Evolutionary conservation across 2,329 filamentous ascomycete species (phyloP).

Genomic region (Claviceps pusilla): DNA sequence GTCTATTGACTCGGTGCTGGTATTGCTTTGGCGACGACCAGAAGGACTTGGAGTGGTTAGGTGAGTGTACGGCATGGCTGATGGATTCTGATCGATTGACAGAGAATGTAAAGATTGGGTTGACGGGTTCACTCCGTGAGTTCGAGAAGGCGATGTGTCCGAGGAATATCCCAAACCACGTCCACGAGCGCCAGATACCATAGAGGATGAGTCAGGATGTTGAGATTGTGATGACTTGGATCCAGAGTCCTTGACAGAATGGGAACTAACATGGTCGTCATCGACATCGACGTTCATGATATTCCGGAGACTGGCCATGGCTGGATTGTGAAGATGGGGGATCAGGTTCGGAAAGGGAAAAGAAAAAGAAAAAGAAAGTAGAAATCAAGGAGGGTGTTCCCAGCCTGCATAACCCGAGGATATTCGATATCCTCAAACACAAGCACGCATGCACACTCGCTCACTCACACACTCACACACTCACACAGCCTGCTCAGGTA

Average conservation of each 20-base stretch:
- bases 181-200: constrained; percentile 14
- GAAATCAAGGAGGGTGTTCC: constrained; percentile 1
- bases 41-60: constrained; percentile 9
- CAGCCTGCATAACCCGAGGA: neutral
- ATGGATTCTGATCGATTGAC: constrained; percentile 8
- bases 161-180: constrained; percentile 10
- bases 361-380: neutral
- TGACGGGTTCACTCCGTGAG: constrained; percentile 21
- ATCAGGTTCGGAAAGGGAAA: constrained; percentile 11
- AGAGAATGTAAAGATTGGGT: constrained; percentile 15
- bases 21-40: constrained; percentile 27
- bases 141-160: constrained; percentile 17
- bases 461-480: neutral
- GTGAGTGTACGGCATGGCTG: constrained; percentile 15
- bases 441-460: neutral
- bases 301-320: constrained; percentile 40
- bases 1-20: constrained; percentile 37
- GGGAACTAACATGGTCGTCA: constrained; percentile 30
- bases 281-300: constrained; percentile 42
- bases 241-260: constrained; percentile 27
- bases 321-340: constrained; percentile 23
- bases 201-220: constrained; percentile 19
- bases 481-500: constrained; percentile 28
- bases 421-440: constrained; percentile 5
- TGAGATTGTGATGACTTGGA: constrained; percentile 15